Percentiles rank a stretch among this genome's conserved stretches.
Evolutionary conservation across 176 grass and related monocot genomes (phyloP).

Genomic region (Elymus sibiricus): DNA sequence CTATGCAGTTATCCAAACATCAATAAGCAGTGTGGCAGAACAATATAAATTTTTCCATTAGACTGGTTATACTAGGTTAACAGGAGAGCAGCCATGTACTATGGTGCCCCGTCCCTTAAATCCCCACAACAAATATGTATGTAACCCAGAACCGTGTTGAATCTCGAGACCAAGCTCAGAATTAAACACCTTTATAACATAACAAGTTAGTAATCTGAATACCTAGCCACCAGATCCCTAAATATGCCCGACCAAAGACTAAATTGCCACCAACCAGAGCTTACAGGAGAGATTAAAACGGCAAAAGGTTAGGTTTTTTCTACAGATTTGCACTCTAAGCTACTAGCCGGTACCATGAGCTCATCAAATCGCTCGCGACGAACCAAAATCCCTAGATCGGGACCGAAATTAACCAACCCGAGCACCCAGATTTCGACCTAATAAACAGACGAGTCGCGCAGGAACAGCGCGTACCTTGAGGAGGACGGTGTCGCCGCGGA

Average conservation of each 20-base stretch:
- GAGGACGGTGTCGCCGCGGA: slow-evolving; percentile 79
- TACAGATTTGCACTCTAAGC: not conserved
- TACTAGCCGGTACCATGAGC: not conserved
- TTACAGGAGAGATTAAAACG: not conserved
- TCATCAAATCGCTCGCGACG: not conserved
- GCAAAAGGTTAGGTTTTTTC: not conserved
- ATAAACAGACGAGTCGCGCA: not conserved
- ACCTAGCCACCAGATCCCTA: not conserved
- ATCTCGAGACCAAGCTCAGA: not conserved
- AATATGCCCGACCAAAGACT: not conserved
- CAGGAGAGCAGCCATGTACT: not conserved
- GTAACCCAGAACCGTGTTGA: not conserved
- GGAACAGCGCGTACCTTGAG: slow-evolving; percentile 68
- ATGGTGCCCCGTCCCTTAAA: not conserved
- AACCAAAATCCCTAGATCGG: not conserved
- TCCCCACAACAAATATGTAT: not conserved
- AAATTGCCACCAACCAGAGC: not conserved
- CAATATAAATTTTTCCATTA: not conserved
- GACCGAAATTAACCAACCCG: not conserved
- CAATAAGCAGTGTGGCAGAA: not conserved
- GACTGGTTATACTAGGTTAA: not conserved
- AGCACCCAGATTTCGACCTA: not conserved
- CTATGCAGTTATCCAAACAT: not conserved
- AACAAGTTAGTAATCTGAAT: not conserved
- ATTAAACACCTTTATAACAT: not conserved